phyloP scores from a whole-genome alignment of 108 stramenopile species.

The Skeletonema tropicum region DNA sequence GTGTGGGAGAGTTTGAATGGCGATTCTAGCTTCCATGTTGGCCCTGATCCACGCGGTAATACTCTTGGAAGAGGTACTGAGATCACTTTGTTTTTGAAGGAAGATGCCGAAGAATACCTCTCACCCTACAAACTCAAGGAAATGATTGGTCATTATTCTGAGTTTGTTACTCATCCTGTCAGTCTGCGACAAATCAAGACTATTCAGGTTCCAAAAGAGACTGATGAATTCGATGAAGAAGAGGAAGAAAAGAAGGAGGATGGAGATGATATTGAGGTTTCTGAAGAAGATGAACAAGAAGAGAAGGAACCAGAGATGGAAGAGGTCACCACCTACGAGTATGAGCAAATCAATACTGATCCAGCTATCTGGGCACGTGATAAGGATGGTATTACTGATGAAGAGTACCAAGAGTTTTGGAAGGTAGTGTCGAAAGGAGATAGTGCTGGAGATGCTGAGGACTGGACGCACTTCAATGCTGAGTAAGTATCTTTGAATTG shows the following conservation, averaged over 20 bases:
- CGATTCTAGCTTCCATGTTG: conserved; percentile 88
- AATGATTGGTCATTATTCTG: conserved; percentile 95
- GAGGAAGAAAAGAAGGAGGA: conserved; percentile 70
- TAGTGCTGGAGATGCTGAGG: conserved; percentile 62
- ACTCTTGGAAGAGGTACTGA: conserved; percentile 98
- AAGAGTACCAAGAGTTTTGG: conserved; percentile 98
- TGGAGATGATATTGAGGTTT: conserved; percentile 65
- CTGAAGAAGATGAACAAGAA: conserved; percentile 51
- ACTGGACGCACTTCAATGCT: conserved; percentile 98
- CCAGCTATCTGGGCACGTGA: conserved; percentile 98
- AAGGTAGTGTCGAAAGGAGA: conserved; percentile 74
- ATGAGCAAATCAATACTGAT: conserved; percentile 93
- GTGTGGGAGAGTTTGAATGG: conserved; percentile 97
- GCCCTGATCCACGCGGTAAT: conserved; percentile 94
- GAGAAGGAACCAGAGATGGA: conserved; percentile 81
- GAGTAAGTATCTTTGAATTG: conserved; percentile 56
- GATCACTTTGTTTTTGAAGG: conserved; percentile 99
- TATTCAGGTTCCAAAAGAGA: conserved; percentile 78
- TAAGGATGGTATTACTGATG: conserved; percentile 95
- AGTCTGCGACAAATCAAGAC: conserved; percentile 81
- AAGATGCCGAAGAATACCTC: conserved; percentile 90
- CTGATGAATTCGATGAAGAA: conserved; percentile 81
- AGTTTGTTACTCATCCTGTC: conserved; percentile 99
- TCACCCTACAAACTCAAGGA: conserved; percentile 76
- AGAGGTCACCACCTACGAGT: conserved; percentile 85